Base-by-base conservation (phyloP, 345 rosid genomes). In the Pseudoturritis turrita region DNA sequence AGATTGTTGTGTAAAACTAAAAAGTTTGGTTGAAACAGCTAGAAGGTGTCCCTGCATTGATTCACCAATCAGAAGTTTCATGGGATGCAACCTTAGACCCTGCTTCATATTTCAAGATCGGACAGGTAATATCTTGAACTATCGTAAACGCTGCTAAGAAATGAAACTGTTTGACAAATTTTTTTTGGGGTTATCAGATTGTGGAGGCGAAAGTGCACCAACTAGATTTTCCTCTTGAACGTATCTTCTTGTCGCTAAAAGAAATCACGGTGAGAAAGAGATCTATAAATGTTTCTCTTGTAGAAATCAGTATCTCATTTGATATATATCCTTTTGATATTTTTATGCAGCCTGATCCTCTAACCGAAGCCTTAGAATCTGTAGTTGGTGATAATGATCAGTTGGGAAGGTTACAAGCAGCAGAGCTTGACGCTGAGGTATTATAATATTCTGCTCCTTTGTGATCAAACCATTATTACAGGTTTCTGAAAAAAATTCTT, bases 71-170 rank as follows among this genome's bases (percentile, higher is more conserved):
- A 3, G 97, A 95, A 76, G 91, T 95, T 53, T 95, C 97, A 62
- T 95, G 97, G 99, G 93, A 89, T 89, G 90, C 96, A 61, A 88
- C 97, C 17, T 84, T 91, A 82, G 96, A 91, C 79, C 96, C 93
- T 76, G 83, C 84, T 53, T 85, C 96, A 49, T 82, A 74, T 84
- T 88, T 88, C 73, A 86, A 88, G 83, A 77, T 89, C 67, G 98
- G 92, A 64, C 96, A 94, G 98, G 98, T 89, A 85, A 57, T 53
- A 60, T 60, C 56, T 9, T 25, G 4, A 67, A 21, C 36, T 64
- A 47, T 55, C 4, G 6, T 23, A 37, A 46, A 25, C 2, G 18
- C 18, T 66, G 46, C 28, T 28, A 36, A 57, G 41, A 44, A 59
- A 59, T 28, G 3, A 41, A 58, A 54, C 51, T 46, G 50, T 46